Percentiles rank a stretch among this genome's conserved stretches.
phyloP scores from a whole-genome alignment of 441 rosid species.

The Mallotus japonicus region DNA sequence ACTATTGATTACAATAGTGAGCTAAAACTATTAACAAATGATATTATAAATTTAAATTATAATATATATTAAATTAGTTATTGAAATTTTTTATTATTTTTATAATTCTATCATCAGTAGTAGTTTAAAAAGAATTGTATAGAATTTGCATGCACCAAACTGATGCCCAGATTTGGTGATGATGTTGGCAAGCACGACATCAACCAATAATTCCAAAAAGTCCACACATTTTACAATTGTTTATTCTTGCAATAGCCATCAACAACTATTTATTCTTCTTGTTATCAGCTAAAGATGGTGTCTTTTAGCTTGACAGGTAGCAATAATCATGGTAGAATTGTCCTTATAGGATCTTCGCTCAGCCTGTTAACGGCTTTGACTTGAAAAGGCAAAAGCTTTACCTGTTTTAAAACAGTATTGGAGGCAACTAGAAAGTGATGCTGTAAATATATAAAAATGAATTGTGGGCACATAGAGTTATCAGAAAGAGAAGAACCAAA shows the following conservation, averaged over 20 bases:
- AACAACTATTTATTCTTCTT: not conserved
- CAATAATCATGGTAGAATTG: too few species aligned
- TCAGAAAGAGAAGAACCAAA: not conserved
- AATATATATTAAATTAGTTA: too few species aligned
- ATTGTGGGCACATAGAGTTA: not conserved
- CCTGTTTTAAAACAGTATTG: not conserved
- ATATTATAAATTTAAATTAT: too few species aligned
- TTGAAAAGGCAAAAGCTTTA: too few species aligned
- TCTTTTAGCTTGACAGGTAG: not conserved
- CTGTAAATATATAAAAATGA: not conserved
- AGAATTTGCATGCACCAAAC: too few species aligned
- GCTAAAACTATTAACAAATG: too few species aligned
- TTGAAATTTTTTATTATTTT: too few species aligned
- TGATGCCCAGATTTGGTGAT: too few species aligned
- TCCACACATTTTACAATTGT: not conserved
- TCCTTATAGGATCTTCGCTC: not conserved
- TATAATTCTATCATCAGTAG: too few species aligned
- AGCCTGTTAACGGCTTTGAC: not conserved
- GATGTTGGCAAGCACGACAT: not conserved
- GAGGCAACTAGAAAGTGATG: not conserved
- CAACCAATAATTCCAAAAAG: slow-evolving; percentile 5
- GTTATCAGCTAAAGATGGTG: not conserved
- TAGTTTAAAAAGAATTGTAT: not conserved
- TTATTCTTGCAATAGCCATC: not conserved
- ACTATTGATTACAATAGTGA: too few species aligned